Evolutionary conservation across 495 filamentous ascomycete genomes (phyloP).

Genomic region (Podospora tetraspora): DNA sequence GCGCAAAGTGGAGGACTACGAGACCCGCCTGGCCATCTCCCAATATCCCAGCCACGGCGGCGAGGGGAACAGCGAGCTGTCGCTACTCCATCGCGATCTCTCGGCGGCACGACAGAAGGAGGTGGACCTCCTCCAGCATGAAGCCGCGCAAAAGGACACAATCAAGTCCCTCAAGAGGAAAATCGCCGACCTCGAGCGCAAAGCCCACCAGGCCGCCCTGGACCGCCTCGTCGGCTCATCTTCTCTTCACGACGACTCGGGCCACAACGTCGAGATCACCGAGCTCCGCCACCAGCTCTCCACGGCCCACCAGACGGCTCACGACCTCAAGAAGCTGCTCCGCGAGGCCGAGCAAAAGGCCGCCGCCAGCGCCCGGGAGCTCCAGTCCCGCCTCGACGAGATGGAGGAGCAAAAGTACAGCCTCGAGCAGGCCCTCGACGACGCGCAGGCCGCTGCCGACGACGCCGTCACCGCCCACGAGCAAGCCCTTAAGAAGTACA

Average conservation of each 20-base stretch:
- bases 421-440: slow-evolving; percentile 73
- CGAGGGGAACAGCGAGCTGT: slow-evolving; percentile 51
- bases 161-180: slow-evolving; percentile 45
- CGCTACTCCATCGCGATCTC: slow-evolving; percentile 53
- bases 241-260: slow-evolving; percentile 39
- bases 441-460: slow-evolving; percentile 64
- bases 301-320: slow-evolving; percentile 54
- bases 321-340: slow-evolving; percentile 49
- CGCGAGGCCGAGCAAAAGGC: slow-evolving; percentile 63
- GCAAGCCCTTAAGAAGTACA: slow-evolving; percentile 55
- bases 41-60: slow-evolving; percentile 50
- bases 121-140: slow-evolving; percentile 55
- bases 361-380: slow-evolving; percentile 72
- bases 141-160: slow-evolving; percentile 54
- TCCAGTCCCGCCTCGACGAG: slow-evolving; percentile 78
- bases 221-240: slow-evolving; percentile 31
- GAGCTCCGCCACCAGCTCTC: slow-evolving; percentile 59
- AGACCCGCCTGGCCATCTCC: slow-evolving; percentile 43
- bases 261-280: slow-evolving; percentile 56
- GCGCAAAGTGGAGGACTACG: slow-evolving; percentile 53
- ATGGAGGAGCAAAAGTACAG: slow-evolving; percentile 86
- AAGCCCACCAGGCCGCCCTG: slow-evolving; percentile 40
- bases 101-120: slow-evolving; percentile 61
- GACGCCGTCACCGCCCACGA: slow-evolving; percentile 79
- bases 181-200: slow-evolving; percentile 45